Percentiles rank a stretch among this genome's conserved stretches.
Conservation (phyloP, 2,329 filamentous ascomycete genomes). For the Rugonectria rugulosa region DNA sequence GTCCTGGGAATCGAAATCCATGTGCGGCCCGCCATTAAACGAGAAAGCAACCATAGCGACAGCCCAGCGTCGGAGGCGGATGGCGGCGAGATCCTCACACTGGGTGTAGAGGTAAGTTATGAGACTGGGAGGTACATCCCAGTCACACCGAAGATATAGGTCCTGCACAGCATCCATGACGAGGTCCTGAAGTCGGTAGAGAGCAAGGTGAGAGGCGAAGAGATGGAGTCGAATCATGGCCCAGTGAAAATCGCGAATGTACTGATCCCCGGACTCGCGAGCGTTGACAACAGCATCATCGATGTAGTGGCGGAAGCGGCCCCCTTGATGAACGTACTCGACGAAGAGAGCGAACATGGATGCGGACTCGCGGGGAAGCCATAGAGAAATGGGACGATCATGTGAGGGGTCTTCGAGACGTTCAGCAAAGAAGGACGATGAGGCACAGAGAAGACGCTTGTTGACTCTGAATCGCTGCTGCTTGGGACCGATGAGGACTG, state of each 20-base stretch:
- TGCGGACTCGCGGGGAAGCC: constrained; percentile 56
- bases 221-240: constrained; percentile 64
- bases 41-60: constrained; percentile 68
- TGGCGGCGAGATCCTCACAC: constrained; percentile 57
- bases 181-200: constrained; percentile 61
- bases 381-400: constrained; percentile 43
- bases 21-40: constrained; percentile 48
- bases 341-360: constrained; percentile 63
- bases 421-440: constrained; percentile 57
- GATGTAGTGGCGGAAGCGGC: constrained; percentile 52
- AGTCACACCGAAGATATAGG: constrained; percentile 65
- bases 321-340: constrained; percentile 58
- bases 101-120: constrained; percentile 62
- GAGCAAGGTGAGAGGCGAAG: constrained; percentile 60
- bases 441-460: constrained; percentile 54
- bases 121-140: constrained; percentile 62
- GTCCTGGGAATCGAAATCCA: constrained; percentile 40
- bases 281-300: constrained; percentile 49
- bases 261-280: constrained; percentile 38
- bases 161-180: constrained; percentile 67
- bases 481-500: constrained; percentile 52
- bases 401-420: constrained; percentile 48
- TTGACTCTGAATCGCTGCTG: constrained; percentile 52
- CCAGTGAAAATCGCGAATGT: constrained; percentile 58
- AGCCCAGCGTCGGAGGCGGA: constrained; percentile 65